These are phyloP conservation scores for Phytopythium kandeliae DNA, from an alignment of 352 stramenopile species.

Conservation along the genomic window DNA sequence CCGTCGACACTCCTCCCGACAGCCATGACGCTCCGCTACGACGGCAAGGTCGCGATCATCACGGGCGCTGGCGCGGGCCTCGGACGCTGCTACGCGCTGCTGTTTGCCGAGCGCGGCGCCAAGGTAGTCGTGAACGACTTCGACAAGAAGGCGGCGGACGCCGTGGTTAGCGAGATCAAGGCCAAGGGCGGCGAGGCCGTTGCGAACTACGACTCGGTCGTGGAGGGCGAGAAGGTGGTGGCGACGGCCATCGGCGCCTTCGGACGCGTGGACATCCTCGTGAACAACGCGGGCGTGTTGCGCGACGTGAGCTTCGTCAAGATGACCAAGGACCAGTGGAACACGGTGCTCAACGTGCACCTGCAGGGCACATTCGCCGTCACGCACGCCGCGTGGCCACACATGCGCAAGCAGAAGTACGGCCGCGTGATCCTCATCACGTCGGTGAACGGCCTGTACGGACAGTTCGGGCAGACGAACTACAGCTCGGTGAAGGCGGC, in stretches of 20 bases:
- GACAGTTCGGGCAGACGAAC: slow-evolving; percentile 90
- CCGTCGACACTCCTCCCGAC: no score
- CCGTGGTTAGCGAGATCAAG: slow-evolving; percentile 77
- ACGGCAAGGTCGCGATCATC: slow-evolving; percentile 72
- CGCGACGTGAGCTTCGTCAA: slow-evolving; percentile 87
- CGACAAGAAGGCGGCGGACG: slow-evolving; percentile 52
- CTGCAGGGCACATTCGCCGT: slow-evolving; percentile 81
- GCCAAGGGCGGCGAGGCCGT: slow-evolving; percentile 66
- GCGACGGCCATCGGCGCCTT: slow-evolving; percentile 63
- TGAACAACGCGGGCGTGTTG: slow-evolving; percentile 95
- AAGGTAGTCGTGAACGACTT: slow-evolving; percentile 88
- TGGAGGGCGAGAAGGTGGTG: slow-evolving; percentile 80
- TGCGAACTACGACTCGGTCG: slow-evolving; percentile 82
- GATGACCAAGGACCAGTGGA: slow-evolving; percentile 88
- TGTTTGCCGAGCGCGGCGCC: slow-evolving; percentile 66
- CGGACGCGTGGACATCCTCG: slow-evolving; percentile 76
- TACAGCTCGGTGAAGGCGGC: slow-evolving; percentile 89
- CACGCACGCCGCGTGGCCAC: slow-evolving; percentile 80
- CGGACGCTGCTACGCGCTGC: slow-evolving; percentile 66
- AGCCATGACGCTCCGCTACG: slow-evolving; percentile 58
- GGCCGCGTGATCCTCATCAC: slow-evolving; percentile 85
- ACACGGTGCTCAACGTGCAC: slow-evolving; percentile 79
- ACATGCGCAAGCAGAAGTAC: slow-evolving; percentile 89
- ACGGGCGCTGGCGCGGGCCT: slow-evolving; percentile 72
- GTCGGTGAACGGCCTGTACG: slow-evolving; percentile 85